These are phyloP conservation scores for Aspergillus mulundensis DNA, from an alignment of 495 filamentous ascomycete species.

Conservation along the genomic window DNA sequence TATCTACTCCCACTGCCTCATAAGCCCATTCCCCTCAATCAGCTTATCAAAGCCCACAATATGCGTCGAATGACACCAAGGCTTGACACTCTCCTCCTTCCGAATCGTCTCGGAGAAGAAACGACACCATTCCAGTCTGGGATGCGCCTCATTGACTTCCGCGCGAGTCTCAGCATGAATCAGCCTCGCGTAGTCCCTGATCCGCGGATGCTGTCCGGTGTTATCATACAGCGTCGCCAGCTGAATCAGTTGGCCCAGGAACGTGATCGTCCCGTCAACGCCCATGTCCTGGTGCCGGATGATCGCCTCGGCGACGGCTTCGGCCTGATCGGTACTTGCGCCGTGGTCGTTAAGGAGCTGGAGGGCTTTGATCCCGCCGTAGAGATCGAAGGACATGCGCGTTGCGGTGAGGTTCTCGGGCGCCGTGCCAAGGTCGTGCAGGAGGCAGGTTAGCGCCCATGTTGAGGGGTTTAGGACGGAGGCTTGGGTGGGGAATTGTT, in stretches of 20 bases:
- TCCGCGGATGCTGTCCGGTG: conserved; percentile 20
- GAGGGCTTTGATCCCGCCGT: conserved; percentile 42
- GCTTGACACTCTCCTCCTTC: conserved; percentile 60
- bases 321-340: conserved; percentile 33
- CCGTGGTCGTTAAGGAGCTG: conserved; percentile 54
- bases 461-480: conserved; percentile 28
- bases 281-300: conserved; percentile 73
- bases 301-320: conserved; percentile 64
- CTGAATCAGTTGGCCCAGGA: conserved; percentile 65
- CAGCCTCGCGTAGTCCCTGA: conserved; percentile 15
- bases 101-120: conserved; percentile 36
- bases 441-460: conserved; percentile 58
- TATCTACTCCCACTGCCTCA: conserved; percentile 49
- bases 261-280: conserved; percentile 59
- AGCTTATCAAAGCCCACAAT: conserved; percentile 58
- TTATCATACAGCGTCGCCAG: conserved; percentile 74
- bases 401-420: conserved; percentile 56
- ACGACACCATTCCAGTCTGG: conserved; percentile 21
- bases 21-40: conserved; percentile 58
- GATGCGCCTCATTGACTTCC: conserved; percentile 19
- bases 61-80: conserved; percentile 70
- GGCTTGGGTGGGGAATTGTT: conserved; percentile 23
- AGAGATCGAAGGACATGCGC: conserved; percentile 46
- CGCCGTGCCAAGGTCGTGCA: conserved; percentile 73
- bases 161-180: conserved; percentile 15